Percentiles rank a stretch among this genome's conserved stretches.
Conservation (phyloP, 176 grass and related monocot genomes). For the barley (Hordeum vulgare) region DNA sequence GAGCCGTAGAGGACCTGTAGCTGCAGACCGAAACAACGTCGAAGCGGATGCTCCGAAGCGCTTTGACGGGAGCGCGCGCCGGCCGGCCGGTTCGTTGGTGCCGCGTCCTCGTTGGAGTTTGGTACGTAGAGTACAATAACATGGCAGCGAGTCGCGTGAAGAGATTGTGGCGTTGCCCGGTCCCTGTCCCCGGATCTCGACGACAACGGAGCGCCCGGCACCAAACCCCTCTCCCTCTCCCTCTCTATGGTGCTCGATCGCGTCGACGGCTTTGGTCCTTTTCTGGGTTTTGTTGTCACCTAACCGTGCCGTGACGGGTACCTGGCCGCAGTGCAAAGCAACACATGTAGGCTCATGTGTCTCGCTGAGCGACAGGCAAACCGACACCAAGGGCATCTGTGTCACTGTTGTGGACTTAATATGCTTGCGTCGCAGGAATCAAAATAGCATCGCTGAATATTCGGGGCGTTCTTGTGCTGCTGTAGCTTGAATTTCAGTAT, state of each 20-base stretch:
- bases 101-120: conserved; percentile 32
- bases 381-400: neutral
- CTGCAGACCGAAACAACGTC: neutral
- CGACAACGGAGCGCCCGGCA: neutral
- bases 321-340: conserved; percentile 17
- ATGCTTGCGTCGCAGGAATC: neutral
- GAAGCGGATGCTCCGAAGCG: neutral
- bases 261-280: neutral
- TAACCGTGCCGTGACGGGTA: neutral
- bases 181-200: conserved; percentile 7
- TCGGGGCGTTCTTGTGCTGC: neutral
- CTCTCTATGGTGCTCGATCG: neutral
- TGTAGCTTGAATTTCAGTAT: too few species aligned
- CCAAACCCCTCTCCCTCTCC: neutral
- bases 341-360: neutral
- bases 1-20: too few species aligned
- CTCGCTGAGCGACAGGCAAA: neutral
- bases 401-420: neutral
- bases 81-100: conserved; percentile 11
- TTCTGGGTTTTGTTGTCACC: neutral
- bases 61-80: neutral
- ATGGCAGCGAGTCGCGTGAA: conserved; percentile 22
- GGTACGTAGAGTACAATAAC: neutral
- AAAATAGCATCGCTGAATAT: neutral
- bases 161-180: conserved; percentile 34